Evolutionary conservation across 2,329 filamentous ascomycete genomes (phyloP).

Genomic region (Chaetomiaceae sp.): DNA sequence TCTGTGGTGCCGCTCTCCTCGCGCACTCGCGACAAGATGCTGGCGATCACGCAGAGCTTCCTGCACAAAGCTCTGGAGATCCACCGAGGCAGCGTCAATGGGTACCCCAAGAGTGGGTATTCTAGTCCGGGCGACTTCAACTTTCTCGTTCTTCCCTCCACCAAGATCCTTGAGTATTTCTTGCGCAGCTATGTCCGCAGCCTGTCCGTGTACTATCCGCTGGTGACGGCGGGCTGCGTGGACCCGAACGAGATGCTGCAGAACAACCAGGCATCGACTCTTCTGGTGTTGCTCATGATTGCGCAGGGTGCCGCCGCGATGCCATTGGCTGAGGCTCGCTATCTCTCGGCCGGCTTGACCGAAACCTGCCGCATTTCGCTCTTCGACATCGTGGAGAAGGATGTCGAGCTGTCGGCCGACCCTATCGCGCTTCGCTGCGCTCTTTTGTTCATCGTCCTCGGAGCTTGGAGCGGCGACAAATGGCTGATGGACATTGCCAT

Average conservation of each 20-base stretch:
- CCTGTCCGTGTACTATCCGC: conserved; percentile 59
- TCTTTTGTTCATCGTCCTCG: conserved; percentile 60
- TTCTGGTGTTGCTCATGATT: conserved; percentile 65
- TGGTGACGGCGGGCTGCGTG: conserved; percentile 53
- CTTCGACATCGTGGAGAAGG: conserved; percentile 66
- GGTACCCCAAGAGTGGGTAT: conserved; percentile 36
- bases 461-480: conserved; percentile 69
- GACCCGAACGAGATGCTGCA: conserved; percentile 63
- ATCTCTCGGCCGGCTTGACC: conserved; percentile 59
- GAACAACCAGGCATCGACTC: conserved; percentile 58
- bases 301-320: conserved; percentile 64
- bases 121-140: conserved; percentile 47
- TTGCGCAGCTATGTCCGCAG: conserved; percentile 59
- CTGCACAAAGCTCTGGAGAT: conserved; percentile 65
- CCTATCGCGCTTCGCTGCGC: conserved; percentile 59
- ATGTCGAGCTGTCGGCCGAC: conserved; percentile 61
- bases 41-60: conserved; percentile 66
- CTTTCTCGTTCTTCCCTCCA: conserved; percentile 60
- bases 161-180: conserved; percentile 61
- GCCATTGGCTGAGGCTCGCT: conserved; percentile 57
- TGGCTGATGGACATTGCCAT: conserved; percentile 74
- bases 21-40: conserved; percentile 58
- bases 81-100: conserved; percentile 47
- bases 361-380: conserved; percentile 67
- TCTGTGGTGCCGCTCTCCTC: conserved; percentile 41